phyloP scores from a whole-genome alignment of 2,329 filamentous ascomycete species.

The Fonsecaea erecta region DNA sequence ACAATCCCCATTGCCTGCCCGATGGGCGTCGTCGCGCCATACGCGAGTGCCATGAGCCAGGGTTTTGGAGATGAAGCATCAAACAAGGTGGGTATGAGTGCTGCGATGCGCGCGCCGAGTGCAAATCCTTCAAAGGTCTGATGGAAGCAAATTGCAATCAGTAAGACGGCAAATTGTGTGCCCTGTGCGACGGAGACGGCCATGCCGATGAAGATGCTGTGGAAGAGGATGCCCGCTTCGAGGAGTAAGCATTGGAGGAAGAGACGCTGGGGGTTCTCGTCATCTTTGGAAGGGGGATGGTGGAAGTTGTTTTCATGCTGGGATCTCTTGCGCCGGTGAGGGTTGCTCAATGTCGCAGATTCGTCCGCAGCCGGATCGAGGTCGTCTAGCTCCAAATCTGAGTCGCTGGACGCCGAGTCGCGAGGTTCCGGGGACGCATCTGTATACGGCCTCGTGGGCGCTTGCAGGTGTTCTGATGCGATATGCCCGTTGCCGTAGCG shows the following conservation, averaged over 20 bases:
- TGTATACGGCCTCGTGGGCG: conserved; percentile 24
- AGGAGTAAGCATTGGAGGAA: conserved; percentile 78
- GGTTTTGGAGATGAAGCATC: conserved; percentile 73
- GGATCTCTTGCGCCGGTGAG: conserved; percentile 35
- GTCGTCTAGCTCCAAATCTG: conserved; percentile 56
- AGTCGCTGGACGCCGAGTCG: conserved; percentile 47
- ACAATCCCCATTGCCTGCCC: conserved; percentile 82
- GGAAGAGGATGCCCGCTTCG: conserved; percentile 82
- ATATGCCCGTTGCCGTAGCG: conserved; percentile 28
- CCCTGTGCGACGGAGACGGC: conserved; percentile 80
- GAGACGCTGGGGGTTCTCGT: conserved; percentile 63
- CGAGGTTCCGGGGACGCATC: conserved; percentile 25
- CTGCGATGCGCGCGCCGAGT: conserved; percentile 81
- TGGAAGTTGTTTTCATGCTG: conserved; percentile 23
- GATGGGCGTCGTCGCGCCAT: conserved; percentile 74
- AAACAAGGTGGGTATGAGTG: conserved; percentile 69
- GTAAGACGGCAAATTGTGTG: conserved; percentile 76
- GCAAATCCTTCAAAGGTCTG: conserved; percentile 89
- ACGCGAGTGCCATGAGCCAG: conserved; percentile 69
- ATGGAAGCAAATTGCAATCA: conserved; percentile 81
- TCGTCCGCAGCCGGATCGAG: conserved; percentile 50
- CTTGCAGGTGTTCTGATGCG: conserved; percentile 23
- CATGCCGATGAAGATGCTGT: conserved; percentile 87
- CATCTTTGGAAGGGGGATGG: conserved; percentile 25
- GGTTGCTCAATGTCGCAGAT: conserved; percentile 38